Evolutionary conservation across 202 grass and related monocot species (phyloP).

Genomic region (Setaria viridis): DNA sequence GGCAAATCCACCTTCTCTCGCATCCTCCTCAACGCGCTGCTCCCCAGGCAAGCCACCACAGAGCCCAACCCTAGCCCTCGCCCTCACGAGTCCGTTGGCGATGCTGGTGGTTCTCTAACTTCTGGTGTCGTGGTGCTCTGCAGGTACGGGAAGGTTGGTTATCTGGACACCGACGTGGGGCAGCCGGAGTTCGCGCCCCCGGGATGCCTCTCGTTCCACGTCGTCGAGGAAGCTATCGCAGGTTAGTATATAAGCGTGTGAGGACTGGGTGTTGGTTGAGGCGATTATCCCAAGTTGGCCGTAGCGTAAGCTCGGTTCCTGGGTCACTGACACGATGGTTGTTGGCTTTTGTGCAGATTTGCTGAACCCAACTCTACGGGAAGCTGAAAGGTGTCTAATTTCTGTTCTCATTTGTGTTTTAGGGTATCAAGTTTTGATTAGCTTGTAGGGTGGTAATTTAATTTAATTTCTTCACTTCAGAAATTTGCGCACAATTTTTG

Average conservation of each 20-base stretch:
- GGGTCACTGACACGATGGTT: conserved; percentile 20
- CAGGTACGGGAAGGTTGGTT: conserved; percentile 67
- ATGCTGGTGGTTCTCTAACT: background rate
- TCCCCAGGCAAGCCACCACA: conserved; percentile 51
- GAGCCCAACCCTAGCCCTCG: background rate
- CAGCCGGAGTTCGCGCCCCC: conserved; percentile 87
- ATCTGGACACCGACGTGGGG: conserved; percentile 88
- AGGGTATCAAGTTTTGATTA: background rate
- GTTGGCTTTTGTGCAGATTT: conserved; percentile 63
- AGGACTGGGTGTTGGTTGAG: background rate
- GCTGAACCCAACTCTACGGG: conserved; percentile 55
- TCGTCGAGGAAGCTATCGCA: conserved; percentile 59
- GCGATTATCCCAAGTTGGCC: background rate
- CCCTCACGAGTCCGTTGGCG: background rate
- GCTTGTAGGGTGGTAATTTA: background rate
- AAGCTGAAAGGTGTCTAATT: conserved; percentile 60
- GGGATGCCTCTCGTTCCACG: conserved; percentile 75
- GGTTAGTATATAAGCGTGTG: conserved; percentile 31
- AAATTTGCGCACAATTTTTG: background rate
- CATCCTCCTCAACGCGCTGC: conserved; percentile 79
- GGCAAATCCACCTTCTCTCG: conserved; percentile 98
- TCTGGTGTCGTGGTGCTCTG: background rate
- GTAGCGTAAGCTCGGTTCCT: background rate
- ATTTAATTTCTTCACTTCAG: background rate
- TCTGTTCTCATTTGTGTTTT: background rate